phyloP scores from a whole-genome alignment of 495 filamentous ascomycete species.

The Lineolata rhizophorae region DNA sequence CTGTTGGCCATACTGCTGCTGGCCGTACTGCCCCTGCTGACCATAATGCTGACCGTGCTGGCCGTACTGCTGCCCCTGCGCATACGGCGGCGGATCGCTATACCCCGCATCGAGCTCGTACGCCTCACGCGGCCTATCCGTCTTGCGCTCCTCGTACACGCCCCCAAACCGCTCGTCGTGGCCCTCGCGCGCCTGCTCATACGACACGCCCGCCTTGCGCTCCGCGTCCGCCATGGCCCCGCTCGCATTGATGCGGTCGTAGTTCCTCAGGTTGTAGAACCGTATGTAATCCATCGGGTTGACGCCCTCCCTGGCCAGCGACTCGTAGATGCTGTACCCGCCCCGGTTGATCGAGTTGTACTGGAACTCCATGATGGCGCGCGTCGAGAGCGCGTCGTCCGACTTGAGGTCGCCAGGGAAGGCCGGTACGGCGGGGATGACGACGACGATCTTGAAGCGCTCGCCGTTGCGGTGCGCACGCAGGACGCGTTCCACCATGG shows the following conservation, averaged over 20 bases:
- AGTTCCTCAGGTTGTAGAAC: conserved; percentile 89
- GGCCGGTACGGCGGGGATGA: conserved; percentile 73
- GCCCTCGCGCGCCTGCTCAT: conserved; percentile 44
- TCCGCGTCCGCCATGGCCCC: conserved; percentile 41
- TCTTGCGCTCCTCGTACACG: not conserved
- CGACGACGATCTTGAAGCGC: conserved; percentile 63
- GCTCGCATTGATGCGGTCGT: conserved; percentile 70
- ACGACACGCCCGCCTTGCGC: conserved; percentile 44
- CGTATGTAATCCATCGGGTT: conserved; percentile 64
- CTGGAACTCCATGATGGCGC: conserved; percentile 93
- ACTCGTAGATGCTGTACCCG: conserved; percentile 68
- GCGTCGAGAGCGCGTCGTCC: conserved; percentile 60
- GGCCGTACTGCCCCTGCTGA: not conserved
- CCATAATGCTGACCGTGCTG: not conserved
- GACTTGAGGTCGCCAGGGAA: conserved; percentile 76
- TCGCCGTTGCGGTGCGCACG: conserved; percentile 49
- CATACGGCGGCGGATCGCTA: not conserved
- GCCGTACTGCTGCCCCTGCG: not conserved
- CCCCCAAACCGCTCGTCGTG: conserved; percentile 29
- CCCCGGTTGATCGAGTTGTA: conserved; percentile 80
- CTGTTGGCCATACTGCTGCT: conserved; percentile 5
- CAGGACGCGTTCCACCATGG: conserved; percentile 73
- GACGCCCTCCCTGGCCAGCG: conserved; percentile 45
- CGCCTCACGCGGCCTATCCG: not conserved
- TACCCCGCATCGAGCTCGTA: not conserved